These are phyloP conservation scores for Phytophthora fragariaefolia DNA, from an alignment of 352 stramenopile genomes.

Conservation along the genomic window DNA sequence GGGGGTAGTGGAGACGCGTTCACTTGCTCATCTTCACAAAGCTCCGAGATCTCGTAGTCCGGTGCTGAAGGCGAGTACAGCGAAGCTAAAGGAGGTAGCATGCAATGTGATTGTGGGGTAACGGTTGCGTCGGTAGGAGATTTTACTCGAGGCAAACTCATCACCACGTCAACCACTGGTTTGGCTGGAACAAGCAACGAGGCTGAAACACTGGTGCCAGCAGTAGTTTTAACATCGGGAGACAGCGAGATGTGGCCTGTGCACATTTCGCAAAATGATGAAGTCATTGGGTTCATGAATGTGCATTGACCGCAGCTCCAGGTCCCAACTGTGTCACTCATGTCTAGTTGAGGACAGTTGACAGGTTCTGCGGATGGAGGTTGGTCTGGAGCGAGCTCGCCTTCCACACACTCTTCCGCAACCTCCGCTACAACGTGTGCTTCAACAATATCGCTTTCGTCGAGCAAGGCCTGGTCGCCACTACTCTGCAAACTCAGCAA, in stretches of 20 bases:
- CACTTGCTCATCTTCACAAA: slow-evolving; percentile 9
- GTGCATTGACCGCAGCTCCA: slow-evolving; percentile 70
- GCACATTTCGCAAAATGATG: slow-evolving; percentile 73
- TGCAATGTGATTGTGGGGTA: slow-evolving; percentile 6
- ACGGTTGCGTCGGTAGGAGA: not conserved
- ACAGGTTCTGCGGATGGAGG: slow-evolving; percentile 5
- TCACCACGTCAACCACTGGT: slow-evolving; percentile 15
- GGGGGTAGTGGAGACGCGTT: slow-evolving; percentile 16
- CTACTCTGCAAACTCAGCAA: slow-evolving; percentile 29
- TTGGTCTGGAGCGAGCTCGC: slow-evolving; percentile 5
- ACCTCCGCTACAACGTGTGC: slow-evolving; percentile 51
- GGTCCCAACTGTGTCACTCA: slow-evolving; percentile 7
- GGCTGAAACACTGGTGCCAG: slow-evolving; percentile 28
- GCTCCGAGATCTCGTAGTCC: slow-evolving; percentile 22
- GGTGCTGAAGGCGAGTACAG: slow-evolving; percentile 39
- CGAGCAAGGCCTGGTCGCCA: not conserved
- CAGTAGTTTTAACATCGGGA: slow-evolving; percentile 25
- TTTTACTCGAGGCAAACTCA: slow-evolving; percentile 10
- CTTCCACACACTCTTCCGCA: slow-evolving; percentile 22
- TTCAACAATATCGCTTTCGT: slow-evolving; percentile 36
- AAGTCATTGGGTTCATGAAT: slow-evolving; percentile 57
- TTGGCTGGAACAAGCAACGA: slow-evolving; percentile 27
- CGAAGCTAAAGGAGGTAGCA: slow-evolving; percentile 13
- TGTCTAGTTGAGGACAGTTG: slow-evolving; percentile 8
- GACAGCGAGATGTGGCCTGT: slow-evolving; percentile 61